A percentile compares a stretch with the other conserved stretches of the same genome.
Evolutionary conservation across 2,329 filamentous ascomycete genomes (phyloP).

Genomic region (Colletotrichum sp.): DNA sequence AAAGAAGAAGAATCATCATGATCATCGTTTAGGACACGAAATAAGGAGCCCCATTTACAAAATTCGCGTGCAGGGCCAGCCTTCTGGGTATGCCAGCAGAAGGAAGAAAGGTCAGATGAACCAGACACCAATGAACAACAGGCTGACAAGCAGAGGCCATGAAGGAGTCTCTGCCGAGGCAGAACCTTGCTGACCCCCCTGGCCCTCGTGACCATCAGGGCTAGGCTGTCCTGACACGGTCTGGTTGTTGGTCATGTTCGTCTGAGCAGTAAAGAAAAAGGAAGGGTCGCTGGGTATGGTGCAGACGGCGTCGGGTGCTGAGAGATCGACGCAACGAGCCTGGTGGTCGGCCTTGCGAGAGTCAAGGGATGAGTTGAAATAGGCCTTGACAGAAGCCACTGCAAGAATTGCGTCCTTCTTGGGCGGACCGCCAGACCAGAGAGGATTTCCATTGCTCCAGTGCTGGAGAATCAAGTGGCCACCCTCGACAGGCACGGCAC

Average conservation of each 20-base stretch:
- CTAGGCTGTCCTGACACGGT: constrained; percentile 34
- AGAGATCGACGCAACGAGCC: constrained; percentile 41
- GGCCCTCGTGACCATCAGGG: neutral
- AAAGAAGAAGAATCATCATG: neutral
- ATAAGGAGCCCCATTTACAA: neutral
- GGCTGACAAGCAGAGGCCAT: neutral
- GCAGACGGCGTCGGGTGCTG: constrained; percentile 47
- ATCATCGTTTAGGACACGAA: neutral
- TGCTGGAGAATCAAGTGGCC: constrained; percentile 76
- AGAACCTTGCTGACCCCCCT: neutral
- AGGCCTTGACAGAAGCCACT: constrained; percentile 75
- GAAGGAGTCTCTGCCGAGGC: neutral
- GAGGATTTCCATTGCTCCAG: constrained; percentile 76
- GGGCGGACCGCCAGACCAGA: constrained; percentile 77
- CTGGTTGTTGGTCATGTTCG: constrained; percentile 54
- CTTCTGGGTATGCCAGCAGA: neutral
- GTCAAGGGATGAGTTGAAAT: constrained; percentile 73
- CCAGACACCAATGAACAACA: neutral
- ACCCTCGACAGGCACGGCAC: constrained; percentile 61
- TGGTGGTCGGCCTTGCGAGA: constrained; percentile 42
- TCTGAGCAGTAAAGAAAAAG: constrained; percentile 55
- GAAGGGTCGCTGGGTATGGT: constrained; percentile 51
- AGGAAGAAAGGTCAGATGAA: neutral
- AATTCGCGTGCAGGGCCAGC: neutral
- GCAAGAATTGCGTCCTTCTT: constrained; percentile 63